Percentiles rank a stretch among this genome's conserved stretches.
These are phyloP conservation scores for Leishmania martiniquensis DNA, from an alignment of 208 protist species.

Conservation along the genomic window DNA sequence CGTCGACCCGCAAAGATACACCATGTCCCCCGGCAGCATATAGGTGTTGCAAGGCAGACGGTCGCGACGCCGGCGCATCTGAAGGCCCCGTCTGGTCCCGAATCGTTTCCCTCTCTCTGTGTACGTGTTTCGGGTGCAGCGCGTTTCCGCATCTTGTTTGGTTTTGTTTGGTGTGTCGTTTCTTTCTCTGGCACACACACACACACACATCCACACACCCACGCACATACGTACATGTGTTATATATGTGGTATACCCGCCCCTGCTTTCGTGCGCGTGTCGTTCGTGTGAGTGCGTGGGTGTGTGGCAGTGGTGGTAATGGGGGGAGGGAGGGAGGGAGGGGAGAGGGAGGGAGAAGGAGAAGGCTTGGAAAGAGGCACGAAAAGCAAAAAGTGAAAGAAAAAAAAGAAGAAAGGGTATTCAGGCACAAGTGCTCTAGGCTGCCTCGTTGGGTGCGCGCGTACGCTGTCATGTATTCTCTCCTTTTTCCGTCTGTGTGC, in stretches of 20 bases:
- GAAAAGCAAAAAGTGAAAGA: background rate
- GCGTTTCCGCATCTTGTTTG: background rate
- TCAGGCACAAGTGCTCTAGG: background rate
- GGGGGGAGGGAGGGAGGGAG: background rate
- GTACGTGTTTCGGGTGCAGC: background rate
- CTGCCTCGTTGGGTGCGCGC: background rate
- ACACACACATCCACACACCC: too few species aligned
- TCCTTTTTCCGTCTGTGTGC: background rate
- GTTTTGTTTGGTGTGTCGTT: background rate
- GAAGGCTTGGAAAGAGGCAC: background rate
- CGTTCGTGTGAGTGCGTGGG: too few species aligned
- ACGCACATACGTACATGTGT: too few species aligned
- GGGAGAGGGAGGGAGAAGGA: background rate
- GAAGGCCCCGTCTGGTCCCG: too few species aligned
- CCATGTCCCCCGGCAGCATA: constrained; percentile 34
- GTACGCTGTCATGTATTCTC: background rate
- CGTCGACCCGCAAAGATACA: constrained; percentile 30
- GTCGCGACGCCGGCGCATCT: background rate
- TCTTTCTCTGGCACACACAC: too few species aligned
- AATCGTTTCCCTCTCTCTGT: background rate
- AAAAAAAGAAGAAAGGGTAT: background rate
- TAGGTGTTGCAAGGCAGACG: background rate
- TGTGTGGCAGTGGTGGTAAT: too few species aligned
- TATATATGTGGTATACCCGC: background rate
- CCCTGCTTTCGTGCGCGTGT: background rate